Evolutionary conservation across 2,329 filamentous ascomycete genomes (phyloP), one percentile per base, ranked within the genome.

Genomic region (Balansia obtecta): DNA sequence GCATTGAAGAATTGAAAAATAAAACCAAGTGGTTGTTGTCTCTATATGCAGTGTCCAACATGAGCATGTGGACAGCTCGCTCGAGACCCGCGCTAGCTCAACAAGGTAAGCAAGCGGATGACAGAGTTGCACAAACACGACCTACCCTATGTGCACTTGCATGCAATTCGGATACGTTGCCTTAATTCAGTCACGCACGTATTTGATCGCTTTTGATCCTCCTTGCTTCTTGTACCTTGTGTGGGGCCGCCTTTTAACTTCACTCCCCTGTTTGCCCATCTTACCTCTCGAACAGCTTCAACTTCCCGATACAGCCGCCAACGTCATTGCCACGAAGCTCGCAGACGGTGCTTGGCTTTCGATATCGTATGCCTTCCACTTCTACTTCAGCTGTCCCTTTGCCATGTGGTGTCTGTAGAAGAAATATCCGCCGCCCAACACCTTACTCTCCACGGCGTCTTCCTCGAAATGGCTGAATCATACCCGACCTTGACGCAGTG

Each of bases 401-500:
- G 50, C 43, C 46, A 52, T 49, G 50, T 46, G 33, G 42, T 38
- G 20, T 18, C 34, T 30, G 16, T 42, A 45, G 22, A 40, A 34
- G 43, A 42, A 43, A 30, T 30, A 13, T 41, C 2, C 11, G 27
- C 42, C 45, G 20, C 38, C 22, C 11, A 34, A 39, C 20, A 41
- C 32, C 18, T 3, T 18, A 42, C 20, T 34, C 32, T n/a, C 33
- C 8, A 16, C 22, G 18, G 8, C n/a, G 18, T 27, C 30, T 18
- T 16, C 38, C 27, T 11, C 48, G 65, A 59, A 61, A 95, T 95
- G 88, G 76, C 82, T 63, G 86, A 91, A 56, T 69, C 82, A 50
- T 89, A 90, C 66, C 93, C 93, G 50, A 87, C 90, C n/a, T 76
- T 97, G 67, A 73, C 81, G 65, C 90, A 96, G 72, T 90, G 85